Evolutionary conservation across 441 rosid species (phyloP).

Genomic region (Mallotus repandus): DNA sequence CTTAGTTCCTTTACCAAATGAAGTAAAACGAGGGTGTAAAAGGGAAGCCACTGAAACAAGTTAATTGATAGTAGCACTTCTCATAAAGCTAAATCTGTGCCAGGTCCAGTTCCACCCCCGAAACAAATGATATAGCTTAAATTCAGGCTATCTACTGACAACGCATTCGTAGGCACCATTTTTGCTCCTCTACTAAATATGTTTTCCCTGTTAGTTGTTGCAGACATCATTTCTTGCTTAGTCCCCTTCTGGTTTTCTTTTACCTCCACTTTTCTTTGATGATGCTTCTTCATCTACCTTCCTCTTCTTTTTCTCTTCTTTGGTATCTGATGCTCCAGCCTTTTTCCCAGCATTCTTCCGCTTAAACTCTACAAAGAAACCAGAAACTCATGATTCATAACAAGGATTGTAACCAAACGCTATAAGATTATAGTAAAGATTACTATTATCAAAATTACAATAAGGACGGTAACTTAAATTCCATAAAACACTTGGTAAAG

Average conservation of each 20-base stretch:
- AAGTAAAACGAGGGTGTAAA: background rate
- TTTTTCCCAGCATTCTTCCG: conserved; percentile 60
- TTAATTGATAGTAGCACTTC: background rate
- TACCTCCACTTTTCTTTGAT: conserved; percentile 29
- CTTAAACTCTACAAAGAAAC: conserved; percentile 47
- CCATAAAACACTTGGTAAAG: background rate
- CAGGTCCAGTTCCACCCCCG: background rate
- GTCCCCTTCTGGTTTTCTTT: conserved; percentile 26
- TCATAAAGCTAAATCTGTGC: background rate
- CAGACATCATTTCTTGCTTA: background rate
- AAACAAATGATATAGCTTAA: background rate
- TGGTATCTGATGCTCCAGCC: conserved; percentile 42
- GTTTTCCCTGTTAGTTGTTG: background rate
- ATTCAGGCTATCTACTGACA: background rate
- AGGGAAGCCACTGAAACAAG: background rate
- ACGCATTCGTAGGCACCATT: background rate
- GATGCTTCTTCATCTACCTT: conserved; percentile 35
- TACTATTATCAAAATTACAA: background rate
- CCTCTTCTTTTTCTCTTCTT: conserved; percentile 53
- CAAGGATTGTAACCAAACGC: background rate
- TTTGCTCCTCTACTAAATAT: background rate
- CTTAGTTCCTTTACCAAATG: background rate
- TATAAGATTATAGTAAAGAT: background rate
- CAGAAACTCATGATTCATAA: background rate
- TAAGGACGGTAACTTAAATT: background rate